Conservation (phyloP, 139 green algal species). For the Asterochloris erici region DNA sequence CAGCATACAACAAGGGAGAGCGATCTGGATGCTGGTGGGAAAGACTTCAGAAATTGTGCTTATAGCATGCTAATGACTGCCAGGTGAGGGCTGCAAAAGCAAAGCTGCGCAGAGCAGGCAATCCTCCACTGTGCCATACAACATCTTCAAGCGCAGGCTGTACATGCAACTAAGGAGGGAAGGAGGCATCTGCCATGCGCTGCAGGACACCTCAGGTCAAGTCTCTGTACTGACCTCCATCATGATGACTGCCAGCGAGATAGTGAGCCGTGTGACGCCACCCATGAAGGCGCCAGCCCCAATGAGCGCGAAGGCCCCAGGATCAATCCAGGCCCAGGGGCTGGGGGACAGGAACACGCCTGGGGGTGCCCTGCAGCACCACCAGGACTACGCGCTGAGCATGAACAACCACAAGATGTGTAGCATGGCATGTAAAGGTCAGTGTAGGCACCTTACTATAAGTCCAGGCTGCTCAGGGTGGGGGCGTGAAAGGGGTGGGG, state of each 20-base stretch:
- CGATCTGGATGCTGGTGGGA: too few relatives aligned
- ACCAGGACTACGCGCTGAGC: too few relatives aligned
- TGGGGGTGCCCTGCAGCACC: conserved; percentile 35
- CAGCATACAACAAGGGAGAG: too few relatives aligned
- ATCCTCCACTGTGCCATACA: too few relatives aligned
- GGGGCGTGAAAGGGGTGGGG: too few relatives aligned
- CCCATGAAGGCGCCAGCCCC: conserved; percentile 89
- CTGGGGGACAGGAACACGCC: conserved; percentile 55
- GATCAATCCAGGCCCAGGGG: conserved; percentile 83
- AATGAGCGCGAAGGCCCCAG: conserved; percentile 84
- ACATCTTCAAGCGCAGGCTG: neutral
- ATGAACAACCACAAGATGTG: too few relatives aligned
- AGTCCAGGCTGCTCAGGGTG: too few relatives aligned
- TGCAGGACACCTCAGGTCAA: neutral
- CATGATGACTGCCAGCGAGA: conserved; percentile 86
- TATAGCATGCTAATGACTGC: too few relatives aligned
- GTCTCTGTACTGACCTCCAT: conserved; percentile 66
- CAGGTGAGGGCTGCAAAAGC: neutral
- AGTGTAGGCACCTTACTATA: too few relatives aligned
- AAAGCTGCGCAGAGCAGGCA: neutral
- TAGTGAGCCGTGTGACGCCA: conserved; percentile 83
- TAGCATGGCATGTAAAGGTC: too few relatives aligned
- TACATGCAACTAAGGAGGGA: neutral
- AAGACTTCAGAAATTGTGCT: too few relatives aligned
- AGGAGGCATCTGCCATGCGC: neutral